A percentile compares a stretch with the other conserved stretches of the same genome.
These are phyloP conservation scores for Cladobotryum mycophilum DNA, from an alignment of 2,329 filamentous ascomycete species.

Conservation along the genomic window DNA sequence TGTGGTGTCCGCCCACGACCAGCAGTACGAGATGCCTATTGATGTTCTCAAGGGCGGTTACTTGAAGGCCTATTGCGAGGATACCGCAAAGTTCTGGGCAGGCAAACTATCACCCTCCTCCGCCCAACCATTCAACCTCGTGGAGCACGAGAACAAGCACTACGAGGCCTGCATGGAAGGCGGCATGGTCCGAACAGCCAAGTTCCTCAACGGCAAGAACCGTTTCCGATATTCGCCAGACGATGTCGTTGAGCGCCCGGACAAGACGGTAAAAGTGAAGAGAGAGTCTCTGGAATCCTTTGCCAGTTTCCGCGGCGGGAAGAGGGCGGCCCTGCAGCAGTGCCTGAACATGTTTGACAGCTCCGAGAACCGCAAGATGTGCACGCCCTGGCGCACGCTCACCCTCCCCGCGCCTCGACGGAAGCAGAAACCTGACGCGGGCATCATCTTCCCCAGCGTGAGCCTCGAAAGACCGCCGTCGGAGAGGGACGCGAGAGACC, in stretches of 20 bases:
- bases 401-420: conserved; percentile 25
- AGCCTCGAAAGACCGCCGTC: conserved; percentile 16
- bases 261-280: conserved; percentile 2
- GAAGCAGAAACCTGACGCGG: conserved; percentile 15
- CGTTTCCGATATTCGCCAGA: neutral
- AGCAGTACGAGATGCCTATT: conserved; percentile 6
- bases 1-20: conserved; percentile 6
- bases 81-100: conserved; percentile 5
- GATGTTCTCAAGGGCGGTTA: conserved; percentile 2
- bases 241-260: neutral
- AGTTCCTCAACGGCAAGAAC: conserved; percentile 3
- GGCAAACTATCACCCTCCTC: neutral
- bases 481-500: conserved; percentile 20
- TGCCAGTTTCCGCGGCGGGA: conserved; percentile 34
- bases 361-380: conserved; percentile 30
- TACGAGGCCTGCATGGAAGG: conserved; percentile 29
- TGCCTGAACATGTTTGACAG: conserved; percentile 33
- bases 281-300: conserved; percentile 20
- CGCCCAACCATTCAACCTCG: conserved; percentile 24
- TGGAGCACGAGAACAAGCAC: conserved; percentile 26
- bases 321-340: conserved; percentile 40
- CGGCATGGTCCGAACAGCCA: conserved; percentile 17
- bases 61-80: conserved; percentile 2
- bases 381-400: conserved; percentile 31
- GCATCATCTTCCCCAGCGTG: conserved; percentile 18